Evolutionary conservation across 116 monocot species (phyloP).

Genomic region (Trichopus zeylanicus): DNA sequence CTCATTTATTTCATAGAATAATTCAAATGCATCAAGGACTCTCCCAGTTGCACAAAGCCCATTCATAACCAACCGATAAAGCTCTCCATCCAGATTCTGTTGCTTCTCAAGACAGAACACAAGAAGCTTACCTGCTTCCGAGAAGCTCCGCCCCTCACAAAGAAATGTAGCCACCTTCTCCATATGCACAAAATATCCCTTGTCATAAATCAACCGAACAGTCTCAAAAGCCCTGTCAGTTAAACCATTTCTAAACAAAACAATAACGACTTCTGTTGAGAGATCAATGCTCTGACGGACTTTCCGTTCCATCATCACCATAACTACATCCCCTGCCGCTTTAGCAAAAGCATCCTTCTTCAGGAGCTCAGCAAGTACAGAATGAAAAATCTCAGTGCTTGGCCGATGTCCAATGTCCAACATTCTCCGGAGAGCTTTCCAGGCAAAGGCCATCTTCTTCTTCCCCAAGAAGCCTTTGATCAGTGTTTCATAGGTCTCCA

Average conservation of each 20-base stretch:
- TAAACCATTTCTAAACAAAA: constrained; percentile 28
- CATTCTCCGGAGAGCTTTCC: constrained; percentile 62
- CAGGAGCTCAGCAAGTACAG: constrained; percentile 44
- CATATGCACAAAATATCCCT: constrained; percentile 67
- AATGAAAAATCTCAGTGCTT: constrained; percentile 52
- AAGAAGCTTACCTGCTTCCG: constrained; percentile 50
- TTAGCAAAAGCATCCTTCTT: constrained; percentile 22
- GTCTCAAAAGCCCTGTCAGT: constrained; percentile 47
- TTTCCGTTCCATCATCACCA: constrained; percentile 69
- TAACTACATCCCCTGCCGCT: constrained; percentile 46
- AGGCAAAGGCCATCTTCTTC: constrained; percentile 30
- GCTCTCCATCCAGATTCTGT: constrained; percentile 17
- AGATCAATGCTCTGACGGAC: constrained; percentile 56
- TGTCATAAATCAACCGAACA: constrained; percentile 40
- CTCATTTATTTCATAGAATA: constrained; percentile 60
- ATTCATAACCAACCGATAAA: constrained; percentile 24
- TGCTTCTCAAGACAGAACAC: constrained; percentile 55
- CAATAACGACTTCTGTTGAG: constrained; percentile 37
- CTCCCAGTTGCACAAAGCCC: constrained; percentile 45
- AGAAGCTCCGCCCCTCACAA: constrained; percentile 37
- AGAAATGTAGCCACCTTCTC: constrained; percentile 41
- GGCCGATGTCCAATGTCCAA: constrained; percentile 57
- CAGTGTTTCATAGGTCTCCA: constrained; percentile 36
- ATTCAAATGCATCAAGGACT: constrained; percentile 51
- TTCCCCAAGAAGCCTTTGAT: constrained; percentile 42